phyloP scores from a whole-genome alignment of 192 early-diverging fungal genomes.

The Rhizophlyctis rosea region DNA sequence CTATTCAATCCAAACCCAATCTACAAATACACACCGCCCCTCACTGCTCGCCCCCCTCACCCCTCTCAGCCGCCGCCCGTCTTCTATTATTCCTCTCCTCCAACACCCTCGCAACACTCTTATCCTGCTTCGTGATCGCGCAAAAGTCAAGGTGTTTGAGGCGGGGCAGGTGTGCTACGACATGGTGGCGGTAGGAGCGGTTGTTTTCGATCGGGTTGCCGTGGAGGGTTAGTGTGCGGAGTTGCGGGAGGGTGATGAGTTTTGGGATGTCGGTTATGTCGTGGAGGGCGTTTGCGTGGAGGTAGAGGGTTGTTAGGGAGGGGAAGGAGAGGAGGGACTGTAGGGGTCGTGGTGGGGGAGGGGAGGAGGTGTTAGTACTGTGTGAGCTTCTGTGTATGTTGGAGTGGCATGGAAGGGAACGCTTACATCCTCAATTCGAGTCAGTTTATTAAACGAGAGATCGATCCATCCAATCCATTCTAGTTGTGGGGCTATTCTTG shows the following conservation, averaged over 20 bases:
- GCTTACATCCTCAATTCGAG: constrained; percentile 30
- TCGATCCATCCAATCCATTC: constrained; percentile 33
- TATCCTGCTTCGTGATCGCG: constrained; percentile 40
- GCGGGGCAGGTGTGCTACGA: constrained; percentile 25
- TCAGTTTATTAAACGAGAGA: constrained; percentile 40
- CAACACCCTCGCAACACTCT: constrained; percentile 4
- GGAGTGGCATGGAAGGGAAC: too few relatives aligned
- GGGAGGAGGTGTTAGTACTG: too few relatives aligned
- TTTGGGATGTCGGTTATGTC: constrained; percentile 31
- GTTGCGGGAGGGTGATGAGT: constrained; percentile 10
- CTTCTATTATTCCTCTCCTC: not conserved
- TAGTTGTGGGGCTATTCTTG: too few relatives aligned
- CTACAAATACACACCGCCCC: not conserved
- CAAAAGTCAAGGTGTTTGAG: constrained; percentile 42
- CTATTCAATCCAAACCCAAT: too few relatives aligned
- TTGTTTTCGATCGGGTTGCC: constrained; percentile 39
- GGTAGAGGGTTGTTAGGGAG: constrained; percentile 31
- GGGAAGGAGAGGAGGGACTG: constrained; percentile 32
- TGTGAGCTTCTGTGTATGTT: too few relatives aligned
- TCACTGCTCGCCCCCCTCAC: not conserved
- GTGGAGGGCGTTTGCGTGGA: constrained; percentile 37
- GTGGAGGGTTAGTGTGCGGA: constrained; percentile 36
- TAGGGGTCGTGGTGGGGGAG: too few relatives aligned
- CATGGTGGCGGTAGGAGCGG: constrained; percentile 26
- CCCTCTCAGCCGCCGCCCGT: not conserved